phyloP scores from a whole-genome alignment of 2,329 filamentous ascomycete species.

The Ophiosphaerella narmari region DNA sequence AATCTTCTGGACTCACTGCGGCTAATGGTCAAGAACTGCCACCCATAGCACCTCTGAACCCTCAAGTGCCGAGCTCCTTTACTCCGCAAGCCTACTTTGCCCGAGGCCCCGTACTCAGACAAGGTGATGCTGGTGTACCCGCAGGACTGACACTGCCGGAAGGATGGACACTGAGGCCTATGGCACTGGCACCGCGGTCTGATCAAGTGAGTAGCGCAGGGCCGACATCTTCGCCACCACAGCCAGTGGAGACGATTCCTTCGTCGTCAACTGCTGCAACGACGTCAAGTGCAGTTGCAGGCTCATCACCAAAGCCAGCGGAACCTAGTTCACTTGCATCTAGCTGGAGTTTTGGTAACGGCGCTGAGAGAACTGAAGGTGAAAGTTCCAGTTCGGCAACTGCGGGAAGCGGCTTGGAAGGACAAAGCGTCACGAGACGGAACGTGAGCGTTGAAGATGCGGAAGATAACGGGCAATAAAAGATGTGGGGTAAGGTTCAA shows the following conservation, averaged over 20 bases:
- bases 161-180: conserved; percentile 44
- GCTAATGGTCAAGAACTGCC: conserved; percentile 33
- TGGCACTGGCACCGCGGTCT: conserved; percentile 30
- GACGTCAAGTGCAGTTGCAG: conserved; percentile 7
- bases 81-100: conserved; percentile 40
- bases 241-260: conserved; percentile 3
- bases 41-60: conserved; percentile 29
- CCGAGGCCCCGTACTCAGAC: conserved; percentile 36
- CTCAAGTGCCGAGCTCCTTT: conserved; percentile 20
- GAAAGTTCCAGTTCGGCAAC: conserved; percentile 37
- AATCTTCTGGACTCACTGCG: conserved; percentile 29
- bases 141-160: conserved; percentile 43
- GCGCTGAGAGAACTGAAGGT: conserved; percentile 28
- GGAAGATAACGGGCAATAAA: conserved; percentile 32
- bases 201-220: conserved; percentile 11
- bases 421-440: conserved; percentile 26
- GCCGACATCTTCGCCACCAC: conserved; percentile 9
- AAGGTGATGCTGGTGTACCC: conserved; percentile 42
- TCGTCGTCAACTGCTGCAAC: conserved; percentile 6
- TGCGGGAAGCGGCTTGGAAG: conserved; percentile 28
- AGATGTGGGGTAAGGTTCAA: neutral
- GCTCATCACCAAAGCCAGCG: conserved; percentile 24
- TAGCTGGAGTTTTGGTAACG: conserved; percentile 44
- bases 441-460: conserved; percentile 40
- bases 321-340: conserved; percentile 41